Evolutionary conservation across 805 yeast species (phyloP).

Genomic region (Yarrowia sp.): DNA sequence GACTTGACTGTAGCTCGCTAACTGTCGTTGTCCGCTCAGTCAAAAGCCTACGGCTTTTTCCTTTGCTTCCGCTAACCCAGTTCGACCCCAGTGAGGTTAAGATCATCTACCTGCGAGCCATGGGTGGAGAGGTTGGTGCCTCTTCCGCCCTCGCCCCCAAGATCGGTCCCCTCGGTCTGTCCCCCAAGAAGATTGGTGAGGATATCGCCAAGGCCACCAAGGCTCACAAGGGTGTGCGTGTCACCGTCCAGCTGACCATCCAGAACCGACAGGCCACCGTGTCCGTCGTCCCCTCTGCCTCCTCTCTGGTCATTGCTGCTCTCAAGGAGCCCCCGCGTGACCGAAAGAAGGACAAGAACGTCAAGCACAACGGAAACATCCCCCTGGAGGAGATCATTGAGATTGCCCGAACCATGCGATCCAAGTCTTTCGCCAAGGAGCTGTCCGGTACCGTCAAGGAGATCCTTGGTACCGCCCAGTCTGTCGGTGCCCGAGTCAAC

Average conservation of each 20-base stretch:
- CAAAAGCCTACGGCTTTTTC: background rate
- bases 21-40: too few species aligned
- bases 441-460: constrained; percentile 97
- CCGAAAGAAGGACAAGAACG: constrained; percentile 99
- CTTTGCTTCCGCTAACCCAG: constrained; percentile 55
- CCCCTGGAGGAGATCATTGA: constrained; percentile 94
- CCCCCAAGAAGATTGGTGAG: constrained; percentile 99
- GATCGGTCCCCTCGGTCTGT: constrained; percentile 99
- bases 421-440: constrained; percentile 96
- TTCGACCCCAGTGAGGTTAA: constrained; percentile 98
- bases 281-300: constrained; percentile 99
- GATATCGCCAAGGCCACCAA: constrained; percentile 99
- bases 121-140: constrained; percentile 99
- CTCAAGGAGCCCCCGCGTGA: constrained; percentile 99
- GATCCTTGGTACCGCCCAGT: constrained; percentile 99
- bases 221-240: constrained; percentile 98
- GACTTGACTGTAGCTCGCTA: background rate
- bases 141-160: constrained; percentile 99
- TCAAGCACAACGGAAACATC: constrained; percentile 98
- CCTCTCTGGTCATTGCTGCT: constrained; percentile 97
- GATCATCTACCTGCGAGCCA: constrained; percentile 98
- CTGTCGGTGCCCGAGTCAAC: constrained; percentile 99
- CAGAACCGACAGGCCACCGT: constrained; percentile 99
- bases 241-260: constrained; percentile 96
- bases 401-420: constrained; percentile 96